Evolutionary conservation across 1,139 yeast species (phyloP), one percentile per base, ranked within the genome.

Genomic region (Meyerozyma guilliermondii): DNA sequence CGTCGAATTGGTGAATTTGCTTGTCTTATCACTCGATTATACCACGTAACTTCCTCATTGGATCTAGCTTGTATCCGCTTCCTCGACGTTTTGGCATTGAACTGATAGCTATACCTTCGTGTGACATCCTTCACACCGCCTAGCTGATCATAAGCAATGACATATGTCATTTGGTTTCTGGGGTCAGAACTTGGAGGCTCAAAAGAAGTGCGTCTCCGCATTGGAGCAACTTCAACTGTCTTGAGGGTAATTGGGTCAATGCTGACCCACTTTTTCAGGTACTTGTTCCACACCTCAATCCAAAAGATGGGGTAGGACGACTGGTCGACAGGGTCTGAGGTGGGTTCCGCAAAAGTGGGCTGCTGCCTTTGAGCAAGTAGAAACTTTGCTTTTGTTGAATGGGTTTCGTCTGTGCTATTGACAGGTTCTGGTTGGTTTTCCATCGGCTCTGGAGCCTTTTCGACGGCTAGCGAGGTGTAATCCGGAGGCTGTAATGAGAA

Each of bases 281-380:
- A 78, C 41, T 75, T 75, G 58, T 92, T 92, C 95, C 96, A 92
- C 0, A 87, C 96, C 59, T 92, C 99, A 13, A 81, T 82, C 98
- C 98, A 92, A 56, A 85, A 88, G 0, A 88, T 71, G 0, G 98
- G 98, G 54, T 68, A 83, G 4, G 60, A 54, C 0, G 79, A 66
- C 17, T 63, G 62, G 7, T 61, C 62, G 26, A 59, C 46, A 38
- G 43, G 45, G 40, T 38, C 45, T 23, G 46, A 44, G 7, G 48
- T 43, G 2, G 62, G 52, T 11, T 33, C 24, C 5, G 18, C 36
- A n/a, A 20, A 17, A 6, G 36, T 33, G 20, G 36, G 13, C 14
- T 17, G 23, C 16, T 18, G 36, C 9, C 36, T 16, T 14, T 33
- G 36, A 7, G 23, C 14, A 8, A 13, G 24, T 10, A 48, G 66